Evolutionary conservation across 225 moss, liverwort and hornwort species (phyloP).

Genomic region (Polytrichum commune): DNA sequence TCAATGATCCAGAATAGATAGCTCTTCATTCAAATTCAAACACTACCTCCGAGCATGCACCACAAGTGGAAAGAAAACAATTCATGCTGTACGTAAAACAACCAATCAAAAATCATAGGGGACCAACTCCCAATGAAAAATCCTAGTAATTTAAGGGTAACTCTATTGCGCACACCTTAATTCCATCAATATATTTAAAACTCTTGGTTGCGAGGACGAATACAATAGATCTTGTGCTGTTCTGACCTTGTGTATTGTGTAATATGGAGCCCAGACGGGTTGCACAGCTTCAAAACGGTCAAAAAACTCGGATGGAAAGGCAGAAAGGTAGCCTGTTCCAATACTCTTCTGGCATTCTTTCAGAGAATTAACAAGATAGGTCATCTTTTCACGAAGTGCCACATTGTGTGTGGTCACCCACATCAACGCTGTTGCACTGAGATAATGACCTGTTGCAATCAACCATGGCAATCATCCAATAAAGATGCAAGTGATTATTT

Average conservation of each 20-base stretch:
- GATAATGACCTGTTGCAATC: conserved; percentile 74
- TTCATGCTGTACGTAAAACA: no score
- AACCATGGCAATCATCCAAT: background rate
- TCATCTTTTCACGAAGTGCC: conserved; percentile 61
- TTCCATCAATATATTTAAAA: no score
- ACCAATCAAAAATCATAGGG: no score
- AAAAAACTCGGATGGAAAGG: conserved; percentile 79
- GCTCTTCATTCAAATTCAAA: no score
- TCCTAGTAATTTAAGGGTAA: no score
- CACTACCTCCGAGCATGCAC: no score
- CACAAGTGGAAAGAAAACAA: no score
- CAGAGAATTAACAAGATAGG: conserved; percentile 54
- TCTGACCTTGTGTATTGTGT: conserved; percentile 90
- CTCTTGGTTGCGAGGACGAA: background rate
- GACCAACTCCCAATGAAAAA: no score
- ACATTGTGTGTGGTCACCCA: conserved; percentile 85
- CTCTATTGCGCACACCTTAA: no score
- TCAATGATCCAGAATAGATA: no score
- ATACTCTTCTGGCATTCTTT: conserved; percentile 76
- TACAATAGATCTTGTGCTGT: background rate
- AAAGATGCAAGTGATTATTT: no score
- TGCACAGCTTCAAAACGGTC: conserved; percentile 90
- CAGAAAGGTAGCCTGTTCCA: conserved; percentile 92
- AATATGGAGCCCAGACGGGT: conserved; percentile 95
- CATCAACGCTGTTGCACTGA: conserved; percentile 92